These are phyloP conservation scores for Hermanozyma aechmeae DNA, from an alignment of 805 yeast genomes.

Conservation along the genomic window DNA sequence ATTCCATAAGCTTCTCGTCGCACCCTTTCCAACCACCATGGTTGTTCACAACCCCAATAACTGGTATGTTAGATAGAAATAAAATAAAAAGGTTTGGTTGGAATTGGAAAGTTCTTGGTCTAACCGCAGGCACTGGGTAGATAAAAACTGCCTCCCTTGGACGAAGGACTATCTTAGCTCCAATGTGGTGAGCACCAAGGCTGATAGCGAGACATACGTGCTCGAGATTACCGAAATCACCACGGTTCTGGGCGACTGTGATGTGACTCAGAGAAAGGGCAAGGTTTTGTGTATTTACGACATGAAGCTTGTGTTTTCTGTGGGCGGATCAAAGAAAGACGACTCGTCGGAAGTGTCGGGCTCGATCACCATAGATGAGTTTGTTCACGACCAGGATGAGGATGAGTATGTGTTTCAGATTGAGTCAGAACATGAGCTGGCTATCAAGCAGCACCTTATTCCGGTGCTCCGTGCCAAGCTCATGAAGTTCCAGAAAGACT, in stretches of 20 bases:
- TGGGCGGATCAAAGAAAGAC: constrained; percentile 25
- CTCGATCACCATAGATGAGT: constrained; percentile 49
- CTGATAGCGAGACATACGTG: constrained; percentile 13
- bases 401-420: constrained; percentile 51
- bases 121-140: constrained; percentile 57
- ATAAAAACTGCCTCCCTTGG: constrained; percentile 61
- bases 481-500: constrained; percentile 51
- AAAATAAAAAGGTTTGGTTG: background rate
- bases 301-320: constrained; percentile 40
- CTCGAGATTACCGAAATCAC: constrained; percentile 19
- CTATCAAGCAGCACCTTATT: constrained; percentile 38
- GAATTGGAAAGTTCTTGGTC: constrained; percentile 4
- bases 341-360: constrained; percentile 33
- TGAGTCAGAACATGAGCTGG: constrained; percentile 27
- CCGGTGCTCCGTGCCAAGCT: constrained; percentile 44
- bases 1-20: too few relatives aligned
- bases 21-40: constrained; percentile 28
- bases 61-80: constrained; percentile 36
- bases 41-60: constrained; percentile 66
- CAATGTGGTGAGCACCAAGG: constrained; percentile 21
- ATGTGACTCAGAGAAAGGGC: constrained; percentile 78
- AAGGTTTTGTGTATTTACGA: constrained; percentile 71
- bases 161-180: constrained; percentile 40
- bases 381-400: constrained; percentile 68
- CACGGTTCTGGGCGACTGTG: constrained; percentile 59